A percentile compares a stretch with the other conserved stretches of the same genome.
phyloP scores from a whole-genome alignment of 2,329 filamentous ascomycete species.

The Penicillium sp. region DNA sequence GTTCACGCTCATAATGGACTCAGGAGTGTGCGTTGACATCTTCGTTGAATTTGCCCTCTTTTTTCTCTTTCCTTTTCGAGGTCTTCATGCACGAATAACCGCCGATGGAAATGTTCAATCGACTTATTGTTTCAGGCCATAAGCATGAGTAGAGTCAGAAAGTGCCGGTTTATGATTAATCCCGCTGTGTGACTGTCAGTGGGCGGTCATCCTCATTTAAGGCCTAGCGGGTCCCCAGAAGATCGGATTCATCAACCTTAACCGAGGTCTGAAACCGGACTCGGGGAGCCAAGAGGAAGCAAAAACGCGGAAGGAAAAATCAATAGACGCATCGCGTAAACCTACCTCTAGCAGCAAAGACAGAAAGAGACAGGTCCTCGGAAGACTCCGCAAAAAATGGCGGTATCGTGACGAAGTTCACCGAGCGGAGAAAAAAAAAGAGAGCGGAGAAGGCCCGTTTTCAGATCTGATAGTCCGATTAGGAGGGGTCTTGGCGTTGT shows the following conservation, averaged over 20 bases:
- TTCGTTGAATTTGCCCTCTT: neutral
- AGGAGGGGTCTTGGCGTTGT: slow-evolving; percentile 11
- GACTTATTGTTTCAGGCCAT: neutral
- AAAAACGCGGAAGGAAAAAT: neutral
- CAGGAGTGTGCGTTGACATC: slow-evolving; percentile 11
- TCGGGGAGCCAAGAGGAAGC: neutral
- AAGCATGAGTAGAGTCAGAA: neutral
- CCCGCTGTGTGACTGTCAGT: slow-evolving; percentile 28
- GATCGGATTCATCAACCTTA: slow-evolving; percentile 1
- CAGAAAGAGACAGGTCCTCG: neutral
- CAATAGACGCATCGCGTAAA: neutral
- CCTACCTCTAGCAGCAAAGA: neutral
- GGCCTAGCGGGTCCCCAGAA: neutral
- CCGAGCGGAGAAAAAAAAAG: slow-evolving; percentile 1
- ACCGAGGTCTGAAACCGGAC: slow-evolving; percentile 6
- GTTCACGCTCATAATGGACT: slow-evolving; percentile 1
- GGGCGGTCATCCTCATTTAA: neutral
- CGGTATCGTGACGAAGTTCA: neutral
- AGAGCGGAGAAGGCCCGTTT: slow-evolving; percentile 13
- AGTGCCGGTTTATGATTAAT: too few relatives aligned
- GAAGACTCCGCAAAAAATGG: neutral
- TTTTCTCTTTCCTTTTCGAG: neutral
- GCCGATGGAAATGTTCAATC: neutral
- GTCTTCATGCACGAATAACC: neutral
- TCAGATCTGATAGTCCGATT: slow-evolving; percentile 20